A percentile compares a stretch with the other conserved stretches of the same genome.
Conservation (phyloP, 1,284 basidiomycete species). For the Limonomyces culmigenus region DNA sequence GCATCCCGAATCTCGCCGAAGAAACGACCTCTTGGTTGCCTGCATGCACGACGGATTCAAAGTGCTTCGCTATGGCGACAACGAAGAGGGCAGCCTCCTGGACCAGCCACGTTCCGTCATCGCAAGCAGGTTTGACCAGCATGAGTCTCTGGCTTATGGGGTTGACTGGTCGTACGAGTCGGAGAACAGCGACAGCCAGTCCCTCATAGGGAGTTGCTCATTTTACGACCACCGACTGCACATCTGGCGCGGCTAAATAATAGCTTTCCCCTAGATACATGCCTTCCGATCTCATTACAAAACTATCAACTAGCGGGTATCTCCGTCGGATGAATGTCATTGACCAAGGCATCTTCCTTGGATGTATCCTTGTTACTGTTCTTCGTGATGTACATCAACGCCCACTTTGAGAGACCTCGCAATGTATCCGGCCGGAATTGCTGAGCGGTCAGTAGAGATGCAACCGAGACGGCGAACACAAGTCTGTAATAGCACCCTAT, state of each 20-base stretch:
- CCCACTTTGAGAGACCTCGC: constrained; percentile 52
- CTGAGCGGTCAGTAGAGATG: constrained; percentile 46
- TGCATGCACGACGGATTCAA: constrained; percentile 98
- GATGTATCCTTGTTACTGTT: neutral
- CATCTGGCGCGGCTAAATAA: constrained; percentile 53
- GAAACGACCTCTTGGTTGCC: constrained; percentile 67
- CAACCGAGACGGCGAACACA: constrained; percentile 42
- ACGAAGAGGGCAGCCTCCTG: constrained; percentile 10
- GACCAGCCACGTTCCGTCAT: no score
- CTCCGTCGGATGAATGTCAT: no score
- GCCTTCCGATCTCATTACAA: no score
- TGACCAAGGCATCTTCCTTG: neutral
- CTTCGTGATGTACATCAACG: constrained; percentile 40
- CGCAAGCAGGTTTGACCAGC: constrained; percentile 54
- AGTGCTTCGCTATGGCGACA: constrained; percentile 35
- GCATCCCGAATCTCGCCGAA: constrained; percentile 57
- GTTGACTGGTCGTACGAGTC: constrained; percentile 74
- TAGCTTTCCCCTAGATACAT: neutral
- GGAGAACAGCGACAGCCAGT: constrained; percentile 15
- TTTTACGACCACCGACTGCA: constrained; percentile 89
- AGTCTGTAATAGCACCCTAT: constrained; percentile 14
- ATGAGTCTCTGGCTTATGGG: constrained; percentile 84
- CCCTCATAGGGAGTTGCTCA: constrained; percentile 76
- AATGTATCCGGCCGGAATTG: constrained; percentile 40
- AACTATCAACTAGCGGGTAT: no score